Conservation (phyloP, 1,284 basidiomycete species). For the Leccinum cinnamomeum region DNA sequence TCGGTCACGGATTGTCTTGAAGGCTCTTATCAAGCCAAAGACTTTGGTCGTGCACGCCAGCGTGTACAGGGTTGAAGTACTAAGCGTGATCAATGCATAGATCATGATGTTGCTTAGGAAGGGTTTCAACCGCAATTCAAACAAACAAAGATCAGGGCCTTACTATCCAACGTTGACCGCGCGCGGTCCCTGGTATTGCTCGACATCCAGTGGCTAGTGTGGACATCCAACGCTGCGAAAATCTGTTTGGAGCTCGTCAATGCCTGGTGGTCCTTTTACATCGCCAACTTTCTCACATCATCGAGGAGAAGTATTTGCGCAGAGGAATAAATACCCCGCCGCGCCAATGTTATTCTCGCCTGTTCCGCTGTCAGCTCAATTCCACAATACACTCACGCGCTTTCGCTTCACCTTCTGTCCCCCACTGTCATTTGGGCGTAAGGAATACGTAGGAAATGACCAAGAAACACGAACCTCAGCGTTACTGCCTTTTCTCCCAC, state of each 20-base stretch:
- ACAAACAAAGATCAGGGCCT: no score
- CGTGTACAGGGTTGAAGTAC: no score
- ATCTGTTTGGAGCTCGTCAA: slow-evolving; percentile 30
- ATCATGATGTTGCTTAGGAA: no score
- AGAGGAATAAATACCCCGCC: slow-evolving; percentile 40
- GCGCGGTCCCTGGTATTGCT: no score
- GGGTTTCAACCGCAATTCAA: no score
- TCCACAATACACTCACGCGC: no score
- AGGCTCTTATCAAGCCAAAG: no score
- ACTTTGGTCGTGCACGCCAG: no score
- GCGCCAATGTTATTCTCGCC: slow-evolving; percentile 44
- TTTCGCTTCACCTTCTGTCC: slow-evolving; percentile 13
- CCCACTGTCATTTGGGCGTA: slow-evolving; percentile 1
- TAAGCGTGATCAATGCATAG: no score
- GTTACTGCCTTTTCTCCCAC: slow-evolving; percentile 35
- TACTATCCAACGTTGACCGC: no score
- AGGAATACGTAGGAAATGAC: background rate
- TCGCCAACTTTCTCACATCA: slow-evolving; percentile 32
- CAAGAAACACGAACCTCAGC: slow-evolving; percentile 17
- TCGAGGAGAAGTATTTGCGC: slow-evolving; percentile 38
- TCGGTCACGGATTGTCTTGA: no score
- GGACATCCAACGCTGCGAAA: slow-evolving; percentile 40
- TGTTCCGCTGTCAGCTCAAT: background rate
- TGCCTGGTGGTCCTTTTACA: background rate
- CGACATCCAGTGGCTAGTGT: slow-evolving; percentile 67